These are phyloP conservation scores for Mycena polygramma DNA, from an alignment of 768 basidiomycete genomes.

Conservation along the genomic window DNA sequence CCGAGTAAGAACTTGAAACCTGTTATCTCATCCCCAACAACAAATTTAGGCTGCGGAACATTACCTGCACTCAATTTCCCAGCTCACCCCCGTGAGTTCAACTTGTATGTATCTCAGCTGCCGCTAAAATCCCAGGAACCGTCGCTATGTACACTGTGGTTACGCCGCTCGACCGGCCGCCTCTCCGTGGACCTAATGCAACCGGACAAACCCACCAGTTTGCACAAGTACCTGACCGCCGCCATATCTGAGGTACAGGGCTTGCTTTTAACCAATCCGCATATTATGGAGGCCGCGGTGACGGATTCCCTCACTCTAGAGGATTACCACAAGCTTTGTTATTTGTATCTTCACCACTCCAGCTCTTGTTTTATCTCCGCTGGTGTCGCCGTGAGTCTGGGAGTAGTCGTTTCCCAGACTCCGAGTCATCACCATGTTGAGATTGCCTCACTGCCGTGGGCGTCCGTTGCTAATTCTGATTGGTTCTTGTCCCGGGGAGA, in stretches of 20 bases:
- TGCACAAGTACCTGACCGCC: too few species aligned
- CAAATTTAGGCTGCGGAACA: too few species aligned
- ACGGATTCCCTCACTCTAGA: neutral
- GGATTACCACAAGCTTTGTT: neutral
- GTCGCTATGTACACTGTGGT: neutral
- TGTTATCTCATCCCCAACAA: too few species aligned
- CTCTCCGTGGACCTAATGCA: neutral
- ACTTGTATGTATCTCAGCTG: too few species aligned
- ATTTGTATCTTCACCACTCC: too few species aligned
- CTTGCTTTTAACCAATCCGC: neutral
- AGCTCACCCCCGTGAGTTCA: neutral
- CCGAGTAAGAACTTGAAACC: too few species aligned
- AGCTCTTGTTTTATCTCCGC: neutral
- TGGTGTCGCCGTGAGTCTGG: neutral
- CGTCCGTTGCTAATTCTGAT: neutral
- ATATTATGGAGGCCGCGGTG: neutral
- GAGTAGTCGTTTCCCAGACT: neutral
- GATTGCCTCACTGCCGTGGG: neutral
- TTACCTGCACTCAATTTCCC: too few species aligned
- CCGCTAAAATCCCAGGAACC: neutral
- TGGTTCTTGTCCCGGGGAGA: too few species aligned
- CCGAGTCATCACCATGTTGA: too few species aligned
- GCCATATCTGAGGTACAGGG: too few species aligned
- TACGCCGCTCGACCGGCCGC: slow-evolving; percentile 2
- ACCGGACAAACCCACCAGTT: neutral